Percentiles rank a stretch among this genome's conserved stretches.
Evolutionary conservation across 2,329 filamentous ascomycete genomes (phyloP).

Genomic region (Ceratocystis diversiconidia): DNA sequence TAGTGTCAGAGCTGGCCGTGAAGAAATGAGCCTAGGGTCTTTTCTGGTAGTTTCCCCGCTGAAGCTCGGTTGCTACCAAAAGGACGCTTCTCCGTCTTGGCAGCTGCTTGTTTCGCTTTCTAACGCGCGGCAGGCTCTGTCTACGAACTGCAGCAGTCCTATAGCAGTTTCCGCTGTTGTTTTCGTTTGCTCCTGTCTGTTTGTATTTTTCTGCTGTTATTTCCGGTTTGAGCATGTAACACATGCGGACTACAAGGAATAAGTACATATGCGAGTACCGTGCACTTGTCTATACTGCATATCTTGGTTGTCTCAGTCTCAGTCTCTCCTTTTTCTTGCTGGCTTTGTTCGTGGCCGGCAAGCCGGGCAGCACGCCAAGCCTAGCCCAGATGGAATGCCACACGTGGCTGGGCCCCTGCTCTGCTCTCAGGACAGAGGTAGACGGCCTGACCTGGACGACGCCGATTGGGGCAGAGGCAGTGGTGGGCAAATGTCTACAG

Average conservation of each 20-base stretch:
- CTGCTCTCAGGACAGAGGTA: background rate
- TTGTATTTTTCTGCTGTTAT: background rate
- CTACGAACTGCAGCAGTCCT: background rate
- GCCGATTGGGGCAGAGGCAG: no score
- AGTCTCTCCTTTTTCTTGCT: background rate
- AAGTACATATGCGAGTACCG: no score
- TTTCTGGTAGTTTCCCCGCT: no score
- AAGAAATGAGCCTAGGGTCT: no score
- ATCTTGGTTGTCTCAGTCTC: background rate
- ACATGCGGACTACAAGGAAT: no score
- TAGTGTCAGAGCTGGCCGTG: background rate
- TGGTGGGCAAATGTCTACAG: no score
- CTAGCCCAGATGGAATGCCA: background rate
- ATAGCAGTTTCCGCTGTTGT: background rate
- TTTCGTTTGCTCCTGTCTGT: background rate
- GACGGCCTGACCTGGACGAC: background rate
- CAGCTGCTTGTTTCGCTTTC: background rate
- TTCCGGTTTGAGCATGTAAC: no score
- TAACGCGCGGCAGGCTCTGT: background rate
- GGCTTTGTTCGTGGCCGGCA: background rate
- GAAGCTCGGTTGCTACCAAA: background rate
- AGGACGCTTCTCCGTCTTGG: background rate
- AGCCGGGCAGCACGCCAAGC: background rate
- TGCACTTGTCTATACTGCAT: no score
- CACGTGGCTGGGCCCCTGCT: constrained; percentile 1